phyloP scores from a whole-genome alignment of 805 yeast species.

The Nakazawaea siamensis region DNA sequence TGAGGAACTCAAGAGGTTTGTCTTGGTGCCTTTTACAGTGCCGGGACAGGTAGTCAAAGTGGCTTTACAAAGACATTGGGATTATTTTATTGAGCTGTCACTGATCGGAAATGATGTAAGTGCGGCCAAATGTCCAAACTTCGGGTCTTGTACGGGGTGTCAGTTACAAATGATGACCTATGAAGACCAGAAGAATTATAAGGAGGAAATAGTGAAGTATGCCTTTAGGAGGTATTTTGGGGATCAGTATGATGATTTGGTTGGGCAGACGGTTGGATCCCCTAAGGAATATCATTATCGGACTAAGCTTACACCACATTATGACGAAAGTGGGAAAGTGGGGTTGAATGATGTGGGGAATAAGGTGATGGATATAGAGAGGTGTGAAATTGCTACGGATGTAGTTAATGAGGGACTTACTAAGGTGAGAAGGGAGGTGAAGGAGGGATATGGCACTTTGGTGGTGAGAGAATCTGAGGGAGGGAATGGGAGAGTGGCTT shows the following conservation, averaged over 20 bases:
- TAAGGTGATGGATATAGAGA: slow-evolving; percentile 23
- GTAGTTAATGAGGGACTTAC: slow-evolving; percentile 21
- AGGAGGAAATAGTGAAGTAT: slow-evolving; percentile 21
- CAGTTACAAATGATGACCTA: slow-evolving; percentile 33
- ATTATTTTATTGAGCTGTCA: slow-evolving; percentile 23
- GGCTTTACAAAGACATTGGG: slow-evolving; percentile 22
- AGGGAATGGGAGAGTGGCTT: slow-evolving; percentile 21
- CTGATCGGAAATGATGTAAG: slow-evolving; percentile 19
- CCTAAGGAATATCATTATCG: slow-evolving; percentile 75
- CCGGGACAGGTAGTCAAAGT: slow-evolving; percentile 29
- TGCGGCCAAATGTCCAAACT: slow-evolving; percentile 26
- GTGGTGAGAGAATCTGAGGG: slow-evolving; percentile 27
- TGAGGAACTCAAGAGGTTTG: slow-evolving; percentile 1
- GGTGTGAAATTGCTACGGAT: slow-evolving; percentile 28
- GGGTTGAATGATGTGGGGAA: slow-evolving; percentile 44
- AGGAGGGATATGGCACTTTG: slow-evolving; percentile 13
- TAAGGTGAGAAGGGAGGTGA: slow-evolving; percentile 5
- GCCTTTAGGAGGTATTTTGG: slow-evolving; percentile 27
- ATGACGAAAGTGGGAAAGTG: slow-evolving; percentile 68
- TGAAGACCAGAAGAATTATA: slow-evolving; percentile 28
- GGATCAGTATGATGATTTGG: background rate
- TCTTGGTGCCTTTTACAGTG: slow-evolving; percentile 26
- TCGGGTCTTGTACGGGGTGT: slow-evolving; percentile 31
- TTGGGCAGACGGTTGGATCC: slow-evolving; percentile 49
- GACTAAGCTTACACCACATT: slow-evolving; percentile 95